Conservation (phyloP, 2,329 filamentous ascomycete genomes). For the Fusarium chaquense region DNA sequence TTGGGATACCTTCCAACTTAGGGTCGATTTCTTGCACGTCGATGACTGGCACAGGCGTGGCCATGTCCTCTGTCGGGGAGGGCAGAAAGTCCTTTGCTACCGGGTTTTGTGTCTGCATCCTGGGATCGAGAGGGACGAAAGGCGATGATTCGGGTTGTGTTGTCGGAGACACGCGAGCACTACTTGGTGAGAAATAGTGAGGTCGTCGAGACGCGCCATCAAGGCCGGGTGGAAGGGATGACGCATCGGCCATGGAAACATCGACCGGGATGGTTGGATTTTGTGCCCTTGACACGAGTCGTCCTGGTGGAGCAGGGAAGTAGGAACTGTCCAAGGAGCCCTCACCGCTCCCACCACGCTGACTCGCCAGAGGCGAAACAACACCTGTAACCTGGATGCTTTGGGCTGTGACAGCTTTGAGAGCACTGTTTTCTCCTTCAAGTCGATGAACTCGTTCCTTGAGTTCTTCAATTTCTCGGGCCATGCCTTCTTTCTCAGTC, state of each 20-base stretch:
- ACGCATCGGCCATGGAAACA: slow-evolving; percentile 40
- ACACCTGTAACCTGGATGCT: slow-evolving; percentile 48
- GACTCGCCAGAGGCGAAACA: slow-evolving; percentile 49
- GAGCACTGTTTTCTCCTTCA: slow-evolving; percentile 53
- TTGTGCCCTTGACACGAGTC: slow-evolving; percentile 38
- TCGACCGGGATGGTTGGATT: slow-evolving; percentile 31
- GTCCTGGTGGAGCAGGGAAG: slow-evolving; percentile 38
- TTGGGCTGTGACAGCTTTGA: slow-evolving; percentile 50
- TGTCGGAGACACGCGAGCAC: slow-evolving; percentile 53
- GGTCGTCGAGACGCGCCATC: slow-evolving; percentile 53
- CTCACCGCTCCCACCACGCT: slow-evolving; percentile 45
- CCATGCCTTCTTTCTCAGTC: slow-evolving; percentile 57
- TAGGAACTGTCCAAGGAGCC: slow-evolving; percentile 41
- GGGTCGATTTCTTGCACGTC: slow-evolving; percentile 70
- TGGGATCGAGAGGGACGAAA: slow-evolving; percentile 58
- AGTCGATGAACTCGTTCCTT: slow-evolving; percentile 55
- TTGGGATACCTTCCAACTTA: slow-evolving; percentile 69
- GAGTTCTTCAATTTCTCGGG: slow-evolving; percentile 57
- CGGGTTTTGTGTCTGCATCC: slow-evolving; percentile 57
- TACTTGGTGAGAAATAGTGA: slow-evolving; percentile 48
- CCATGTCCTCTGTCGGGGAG: slow-evolving; percentile 48
- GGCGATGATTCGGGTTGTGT: slow-evolving; percentile 53
- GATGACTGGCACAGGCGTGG: slow-evolving; percentile 60
- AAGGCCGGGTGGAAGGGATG: slow-evolving; percentile 51
- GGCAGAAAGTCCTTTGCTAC: slow-evolving; percentile 53